phyloP scores from a whole-genome alignment of 1,284 basidiomycete species.

The Coniferiporia weirii region DNA sequence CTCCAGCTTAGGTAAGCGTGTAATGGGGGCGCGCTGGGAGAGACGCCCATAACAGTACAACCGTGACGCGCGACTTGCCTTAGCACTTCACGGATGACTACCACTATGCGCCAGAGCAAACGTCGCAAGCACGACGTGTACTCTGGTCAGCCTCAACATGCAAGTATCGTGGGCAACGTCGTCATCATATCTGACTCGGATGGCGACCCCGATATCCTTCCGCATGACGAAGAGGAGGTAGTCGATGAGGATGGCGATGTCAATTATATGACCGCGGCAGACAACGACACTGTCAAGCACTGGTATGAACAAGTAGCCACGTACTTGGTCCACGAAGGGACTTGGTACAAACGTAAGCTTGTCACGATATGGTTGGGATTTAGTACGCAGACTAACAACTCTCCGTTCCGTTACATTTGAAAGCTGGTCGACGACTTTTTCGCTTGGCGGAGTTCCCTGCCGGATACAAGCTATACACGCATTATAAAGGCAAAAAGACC shows the following conservation, averaged over 20 bases:
- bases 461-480: constrained; percentile 15
- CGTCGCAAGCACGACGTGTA: neutral
- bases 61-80: no score
- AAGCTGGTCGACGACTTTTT: neutral
- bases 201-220: constrained; percentile 7
- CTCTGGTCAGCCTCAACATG: neutral
- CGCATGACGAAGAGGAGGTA: neutral
- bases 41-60: no score
- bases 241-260: neutral
- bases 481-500: constrained; percentile 7
- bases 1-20: no score
- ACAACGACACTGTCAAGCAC: constrained; percentile 5
- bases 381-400: no score
- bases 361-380: no score
- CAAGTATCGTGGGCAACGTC: neutral
- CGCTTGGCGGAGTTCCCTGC: constrained; percentile 8
- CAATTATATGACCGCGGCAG: constrained; percentile 4
- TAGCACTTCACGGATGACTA: no score
- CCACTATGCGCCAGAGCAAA: no score
- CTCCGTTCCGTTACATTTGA: neutral
- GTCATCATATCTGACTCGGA: constrained; percentile 5
- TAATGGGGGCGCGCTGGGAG: no score
- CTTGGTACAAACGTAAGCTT: constrained; percentile 4
- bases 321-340: constrained; percentile 12
- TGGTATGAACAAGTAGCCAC: constrained; percentile 8